phyloP scores from a whole-genome alignment of 2,329 filamentous ascomycete species.

The Pseudocercospora crystallina region DNA sequence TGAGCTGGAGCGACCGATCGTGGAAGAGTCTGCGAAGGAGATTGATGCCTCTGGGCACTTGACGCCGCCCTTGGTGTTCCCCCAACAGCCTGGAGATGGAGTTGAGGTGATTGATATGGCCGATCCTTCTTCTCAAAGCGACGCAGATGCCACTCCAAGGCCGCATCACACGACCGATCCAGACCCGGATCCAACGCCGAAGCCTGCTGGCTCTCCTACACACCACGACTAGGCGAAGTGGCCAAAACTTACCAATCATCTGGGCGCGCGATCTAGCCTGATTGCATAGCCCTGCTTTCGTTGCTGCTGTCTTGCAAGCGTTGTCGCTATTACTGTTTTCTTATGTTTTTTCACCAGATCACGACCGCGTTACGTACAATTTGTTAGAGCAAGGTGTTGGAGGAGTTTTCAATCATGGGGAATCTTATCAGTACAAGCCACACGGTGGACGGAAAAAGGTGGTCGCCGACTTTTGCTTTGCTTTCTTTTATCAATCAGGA shows the following conservation, averaged over 20 bases:
- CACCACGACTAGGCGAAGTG: conserved; percentile 8
- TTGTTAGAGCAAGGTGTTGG: conserved; percentile 32
- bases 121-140: conserved; percentile 13
- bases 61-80: conserved; percentile 54
- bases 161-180: conserved; percentile 27
- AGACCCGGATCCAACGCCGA: conserved; percentile 45
- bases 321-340: conserved; percentile 4
- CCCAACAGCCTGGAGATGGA: conserved; percentile 43
- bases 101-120: conserved; percentile 43
- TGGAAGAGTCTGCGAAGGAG: conserved; percentile 41
- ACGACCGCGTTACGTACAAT: conserved; percentile 19
- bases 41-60: conserved; percentile 38
- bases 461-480: too few species aligned
- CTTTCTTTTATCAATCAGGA: too few species aligned
- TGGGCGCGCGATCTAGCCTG: conserved; percentile 4
- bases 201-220: conserved; percentile 30
- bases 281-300: conserved; percentile 5
- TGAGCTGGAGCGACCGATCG: conserved; percentile 30
- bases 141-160: conserved; percentile 42
- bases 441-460: too few species aligned
- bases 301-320: not conserved
- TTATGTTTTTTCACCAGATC: conserved; percentile 16
- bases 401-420: conserved; percentile 21
- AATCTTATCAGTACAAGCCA: too few species aligned
- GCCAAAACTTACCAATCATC: not conserved